Base-by-base conservation (phyloP, 1,284 basidiomycete genomes). In the Melampsora americana region DNA sequence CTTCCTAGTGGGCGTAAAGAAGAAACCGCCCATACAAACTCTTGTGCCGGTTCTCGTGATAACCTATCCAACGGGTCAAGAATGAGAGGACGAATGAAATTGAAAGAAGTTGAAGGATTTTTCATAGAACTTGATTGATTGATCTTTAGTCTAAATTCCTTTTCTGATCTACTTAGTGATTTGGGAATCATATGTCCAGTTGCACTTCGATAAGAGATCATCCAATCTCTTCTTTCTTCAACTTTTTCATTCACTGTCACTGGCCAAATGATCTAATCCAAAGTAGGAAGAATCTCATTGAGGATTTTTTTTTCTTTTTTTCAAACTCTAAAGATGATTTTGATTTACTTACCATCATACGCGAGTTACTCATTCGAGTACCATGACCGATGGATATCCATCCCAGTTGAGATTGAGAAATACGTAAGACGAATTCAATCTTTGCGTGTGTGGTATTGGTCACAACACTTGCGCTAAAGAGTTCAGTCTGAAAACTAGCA, bases 331-430 rank as follows among this genome's bases (percentile, higher is more conserved):
- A 30, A n/a, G 46, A 64, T 9, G n/a, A 66, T 5, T n/a, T n/a
- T 42, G 7, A 7, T 18, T 1, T 20, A 39, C 71, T n/a, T 59
- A 74, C 71, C 71, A 74, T 74, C 71, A 74, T 74, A n/a, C 64
- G 65, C 23, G 71, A 74, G 32, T 74, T 74, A 39, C 71, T 74
- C 71, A 74, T 74, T 30, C 61, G 48, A 5, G 71, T 74, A 4
- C 71, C 71, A 74, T 74, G 71, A 9, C 71, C 71, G 20, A 74
- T 66, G 28, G 71, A 50, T 42, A 74, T 56, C 71, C 71, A 74
- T 20, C 71, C 71, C 4, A 74, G 44, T 65, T 66, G 46, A 66
- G 23, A 39, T n/a, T 14, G 35, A 9, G 48, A 35, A 66, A 74
- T n/a, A 6, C 32, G n/a, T 12, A 74, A 64, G 39, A 28, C 48